phyloP scores from a whole-genome alignment of 2,329 filamentous ascomycete species.

The Aspergillus ochraceoroseus region DNA sequence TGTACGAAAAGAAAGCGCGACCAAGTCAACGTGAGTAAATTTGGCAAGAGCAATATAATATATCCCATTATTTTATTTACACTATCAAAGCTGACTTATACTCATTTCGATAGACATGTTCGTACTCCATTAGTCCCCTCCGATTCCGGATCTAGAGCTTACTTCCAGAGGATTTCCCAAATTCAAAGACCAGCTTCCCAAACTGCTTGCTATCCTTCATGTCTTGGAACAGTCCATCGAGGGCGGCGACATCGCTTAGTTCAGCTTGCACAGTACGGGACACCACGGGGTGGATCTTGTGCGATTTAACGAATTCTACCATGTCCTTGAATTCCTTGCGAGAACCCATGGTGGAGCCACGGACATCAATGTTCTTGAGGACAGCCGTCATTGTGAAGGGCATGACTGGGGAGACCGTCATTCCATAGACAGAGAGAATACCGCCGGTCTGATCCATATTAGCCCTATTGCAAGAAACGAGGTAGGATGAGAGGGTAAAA shows the following conservation, averaged over 20 bases:
- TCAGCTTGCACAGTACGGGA: constrained; percentile 65
- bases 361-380: constrained; percentile 80
- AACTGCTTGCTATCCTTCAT: constrained; percentile 85
- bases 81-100: constrained; percentile 6
- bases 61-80: neutral
- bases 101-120: neutral
- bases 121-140: neutral
- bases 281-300: constrained; percentile 71
- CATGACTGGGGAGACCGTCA: constrained; percentile 83
- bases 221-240: constrained; percentile 77
- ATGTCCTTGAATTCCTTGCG: constrained; percentile 85
- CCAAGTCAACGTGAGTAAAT: neutral
- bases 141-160: constrained; percentile 31
- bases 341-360: constrained; percentile 86
- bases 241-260: constrained; percentile 68
- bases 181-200: constrained; percentile 82
- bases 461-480: constrained; percentile 10
- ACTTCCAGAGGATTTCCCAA: constrained; percentile 44
- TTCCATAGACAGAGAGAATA: constrained; percentile 81
- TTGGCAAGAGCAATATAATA: constrained; percentile 4
- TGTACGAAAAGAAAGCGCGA: constrained; percentile 7
- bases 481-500: neutral
- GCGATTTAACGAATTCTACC: constrained; percentile 71
- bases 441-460: constrained; percentile 57
- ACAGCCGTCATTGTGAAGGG: constrained; percentile 79